phyloP scores from a whole-genome alignment of 352 stramenopile genomes.

The Globisporangium canariense region DNA sequence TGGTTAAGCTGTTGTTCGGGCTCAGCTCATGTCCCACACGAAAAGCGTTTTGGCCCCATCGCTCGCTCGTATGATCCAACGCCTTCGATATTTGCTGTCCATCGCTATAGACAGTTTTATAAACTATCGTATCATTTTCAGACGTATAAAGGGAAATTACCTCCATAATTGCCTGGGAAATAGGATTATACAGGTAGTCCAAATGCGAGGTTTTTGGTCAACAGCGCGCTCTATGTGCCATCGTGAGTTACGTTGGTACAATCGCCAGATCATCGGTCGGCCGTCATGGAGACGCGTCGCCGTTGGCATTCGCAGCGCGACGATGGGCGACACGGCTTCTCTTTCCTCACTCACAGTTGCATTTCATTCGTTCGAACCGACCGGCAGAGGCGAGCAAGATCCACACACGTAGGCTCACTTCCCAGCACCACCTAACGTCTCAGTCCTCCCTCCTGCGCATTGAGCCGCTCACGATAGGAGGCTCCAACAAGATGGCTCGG shows the following conservation, averaged over 20 bases:
- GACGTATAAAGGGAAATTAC: no score
- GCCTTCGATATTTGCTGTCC: conserved; percentile 2
- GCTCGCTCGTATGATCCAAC: not conserved
- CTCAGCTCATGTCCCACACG: conserved; percentile 7
- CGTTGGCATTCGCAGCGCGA: not conserved
- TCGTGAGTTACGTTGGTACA: conserved; percentile 13
- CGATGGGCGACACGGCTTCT: conserved; percentile 2
- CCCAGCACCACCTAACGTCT: not conserved
- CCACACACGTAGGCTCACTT: not conserved
- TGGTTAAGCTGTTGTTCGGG: no score
- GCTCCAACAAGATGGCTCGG: conserved; percentile 5
- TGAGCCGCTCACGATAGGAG: conserved; percentile 2
- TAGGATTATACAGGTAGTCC: not conserved
- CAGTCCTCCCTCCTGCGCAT: not conserved
- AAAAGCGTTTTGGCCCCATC: not conserved
- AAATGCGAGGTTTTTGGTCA: not conserved
- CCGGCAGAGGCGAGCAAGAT: conserved; percentile 10
- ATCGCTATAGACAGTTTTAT: not conserved
- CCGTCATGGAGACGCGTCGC: not conserved
- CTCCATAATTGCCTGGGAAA: no score
- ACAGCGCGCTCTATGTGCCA: conserved; percentile 3
- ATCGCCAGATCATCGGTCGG: not conserved
- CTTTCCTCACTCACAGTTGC: conserved; percentile 4
- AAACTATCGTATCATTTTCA: not conserved
- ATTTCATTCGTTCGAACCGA: not conserved